Percentiles rank a stretch among this genome's conserved stretches.
Conservation (phyloP, 345 rosid genomes). For the Brassica incana region DNA sequence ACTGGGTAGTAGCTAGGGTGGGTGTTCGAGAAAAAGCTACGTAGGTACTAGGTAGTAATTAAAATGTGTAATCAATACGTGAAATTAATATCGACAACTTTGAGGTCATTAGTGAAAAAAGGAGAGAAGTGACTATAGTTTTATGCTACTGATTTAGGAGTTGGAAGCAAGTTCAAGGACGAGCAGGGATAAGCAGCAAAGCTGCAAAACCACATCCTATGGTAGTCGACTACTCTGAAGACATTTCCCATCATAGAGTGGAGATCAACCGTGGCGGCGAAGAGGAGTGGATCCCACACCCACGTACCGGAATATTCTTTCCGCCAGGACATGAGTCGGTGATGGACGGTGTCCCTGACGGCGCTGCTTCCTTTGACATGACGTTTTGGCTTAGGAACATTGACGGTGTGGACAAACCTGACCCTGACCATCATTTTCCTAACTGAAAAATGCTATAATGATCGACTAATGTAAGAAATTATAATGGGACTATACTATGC, state of each 20-base stretch:
- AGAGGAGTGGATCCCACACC: slow-evolving; percentile 64
- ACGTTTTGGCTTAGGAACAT: slow-evolving; percentile 57
- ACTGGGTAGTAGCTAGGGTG: neutral
- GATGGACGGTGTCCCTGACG: slow-evolving; percentile 57
- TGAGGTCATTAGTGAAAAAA: neutral
- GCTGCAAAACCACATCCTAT: slow-evolving; percentile 24
- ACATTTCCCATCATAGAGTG: slow-evolving; percentile 11
- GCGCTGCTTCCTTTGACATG: slow-evolving; percentile 50
- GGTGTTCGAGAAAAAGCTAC: neutral
- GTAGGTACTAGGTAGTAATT: neutral
- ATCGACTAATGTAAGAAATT: neutral
- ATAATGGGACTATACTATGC: slow-evolving; percentile 3
- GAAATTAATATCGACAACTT: neutral
- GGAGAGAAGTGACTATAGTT: neutral
- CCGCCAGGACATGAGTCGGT: slow-evolving; percentile 61
- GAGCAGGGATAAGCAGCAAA: slow-evolving; percentile 25
- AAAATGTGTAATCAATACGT: neutral
- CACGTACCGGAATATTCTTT: slow-evolving; percentile 62
- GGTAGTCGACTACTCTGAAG: slow-evolving; percentile 16
- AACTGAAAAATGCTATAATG: neutral
- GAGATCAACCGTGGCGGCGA: slow-evolving; percentile 1
- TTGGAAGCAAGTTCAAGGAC: slow-evolving; percentile 35
- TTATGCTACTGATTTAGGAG: slow-evolving; percentile 19
- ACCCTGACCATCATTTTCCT: slow-evolving; percentile 29
- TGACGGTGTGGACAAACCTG: slow-evolving; percentile 53